Evolutionary conservation across 768 basidiomycete species (phyloP).

Genomic region (Heimioporus sp.): DNA sequence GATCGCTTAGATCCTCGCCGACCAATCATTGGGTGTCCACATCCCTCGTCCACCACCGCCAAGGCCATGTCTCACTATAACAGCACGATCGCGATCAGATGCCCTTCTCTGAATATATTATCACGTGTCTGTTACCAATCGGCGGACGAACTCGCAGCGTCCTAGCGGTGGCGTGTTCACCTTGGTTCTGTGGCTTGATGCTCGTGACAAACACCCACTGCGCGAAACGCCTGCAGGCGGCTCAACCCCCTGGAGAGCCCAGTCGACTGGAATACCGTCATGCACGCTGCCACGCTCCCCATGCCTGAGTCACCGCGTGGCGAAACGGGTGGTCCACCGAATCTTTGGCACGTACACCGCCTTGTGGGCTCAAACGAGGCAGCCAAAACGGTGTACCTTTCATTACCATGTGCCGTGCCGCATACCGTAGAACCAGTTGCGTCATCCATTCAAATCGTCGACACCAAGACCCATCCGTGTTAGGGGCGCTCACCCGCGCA

Average conservation of each 20-base stretch:
- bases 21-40: no score
- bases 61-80: slow-evolving; percentile 5
- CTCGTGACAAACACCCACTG: background rate
- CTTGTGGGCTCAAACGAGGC: slow-evolving; percentile 3
- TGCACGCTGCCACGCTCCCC: slow-evolving; percentile 7
- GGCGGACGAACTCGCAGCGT: no score
- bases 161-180: slow-evolving; percentile 8
- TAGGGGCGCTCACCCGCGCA: slow-evolving; percentile 8
- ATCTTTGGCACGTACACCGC: background rate
- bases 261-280: slow-evolving; percentile 14
- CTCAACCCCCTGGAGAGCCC: slow-evolving; percentile 12
- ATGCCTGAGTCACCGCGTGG: slow-evolving; percentile 10
- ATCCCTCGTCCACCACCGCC: no score
- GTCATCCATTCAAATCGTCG: slow-evolving; percentile 4
- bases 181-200: slow-evolving; percentile 20
- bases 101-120: background rate
- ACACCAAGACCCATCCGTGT: background rate
- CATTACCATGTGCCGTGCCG: background rate
- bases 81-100: slow-evolving; percentile 14
- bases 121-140: no score
- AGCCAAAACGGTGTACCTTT: background rate
- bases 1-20: background rate
- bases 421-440: background rate
- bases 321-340: slow-evolving; percentile 6
- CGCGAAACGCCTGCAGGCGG: slow-evolving; percentile 6